Evolutionary conservation across 768 basidiomycete genomes (phyloP), one percentile per base, ranked within the genome.

Genomic region (Termitomyces heimii): DNA sequence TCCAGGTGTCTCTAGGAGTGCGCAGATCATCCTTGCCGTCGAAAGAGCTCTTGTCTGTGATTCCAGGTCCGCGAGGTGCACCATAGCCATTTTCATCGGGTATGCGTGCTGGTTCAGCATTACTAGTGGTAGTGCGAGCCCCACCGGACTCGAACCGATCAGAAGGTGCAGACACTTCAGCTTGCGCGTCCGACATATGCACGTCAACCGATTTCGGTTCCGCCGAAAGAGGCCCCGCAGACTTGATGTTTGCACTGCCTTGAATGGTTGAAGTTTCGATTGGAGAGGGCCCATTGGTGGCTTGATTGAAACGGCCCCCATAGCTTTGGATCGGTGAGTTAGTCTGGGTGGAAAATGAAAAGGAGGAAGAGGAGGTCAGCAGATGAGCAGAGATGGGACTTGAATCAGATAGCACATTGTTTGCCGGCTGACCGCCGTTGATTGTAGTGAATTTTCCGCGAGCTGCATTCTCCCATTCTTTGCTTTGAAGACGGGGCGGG

Each of bases 341-440:
- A 55, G 56, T 62, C 63, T 64, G 63, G 59, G 50, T 49, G 28
- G 32, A 48, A 54, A 52, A 58, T 22, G 35, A 39, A 53, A 58
- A 61, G 61, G 29, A 66, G 60, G 44, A 60, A 37, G 58, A 51
- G 28, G 35, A 50, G 43, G 62, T 67, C 54, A 62, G 67, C 59
- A 46, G 57, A 35, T 18, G 49, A 40, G 52, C 28, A 37, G 35
- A 8, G 58, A 32, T 31, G 35, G 54, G 58, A 54, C 54, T 63
- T 55, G 60, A 62, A 61, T 59, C 58, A 35, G 55, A 60, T 60
- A 61, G 68, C 70, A 71, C 75, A 71, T 76, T 75, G 59, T 68
- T 69, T 53, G 60, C 63, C 34, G 67, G 44, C 53, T 66, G 56
- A 32, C 65, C 39, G 56, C 61, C 60, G 53, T 58, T 64, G 50